phyloP scores from a whole-genome alignment of 768 basidiomycete genomes.

The Terana coerulea region DNA sequence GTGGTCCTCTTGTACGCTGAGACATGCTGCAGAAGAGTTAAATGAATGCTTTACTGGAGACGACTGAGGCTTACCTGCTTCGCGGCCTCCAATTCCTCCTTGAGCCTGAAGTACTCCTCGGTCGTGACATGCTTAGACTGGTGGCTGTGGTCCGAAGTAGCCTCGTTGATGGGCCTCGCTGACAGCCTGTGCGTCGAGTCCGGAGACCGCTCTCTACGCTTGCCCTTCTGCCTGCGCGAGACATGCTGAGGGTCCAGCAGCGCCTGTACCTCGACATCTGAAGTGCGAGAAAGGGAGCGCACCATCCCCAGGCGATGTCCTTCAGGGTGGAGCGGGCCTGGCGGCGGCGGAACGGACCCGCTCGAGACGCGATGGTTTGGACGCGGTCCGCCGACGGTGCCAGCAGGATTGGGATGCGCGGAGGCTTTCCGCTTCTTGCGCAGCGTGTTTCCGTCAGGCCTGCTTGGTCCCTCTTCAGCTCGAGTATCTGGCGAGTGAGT shows the following conservation, averaged over 20 bases:
- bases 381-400: too few species aligned
- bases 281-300: background rate
- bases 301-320: too few species aligned
- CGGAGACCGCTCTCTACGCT: conserved; percentile 33
- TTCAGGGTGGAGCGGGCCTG: too few species aligned
- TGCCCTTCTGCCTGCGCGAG: conserved; percentile 8
- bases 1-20: conserved; percentile 22
- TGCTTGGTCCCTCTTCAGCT: too few species aligned
- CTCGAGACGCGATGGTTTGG: too few species aligned
- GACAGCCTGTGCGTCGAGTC: conserved; percentile 23
- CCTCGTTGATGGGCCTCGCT: conserved; percentile 24
- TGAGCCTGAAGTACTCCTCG: conserved; percentile 20
- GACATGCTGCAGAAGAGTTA: conserved; percentile 15
- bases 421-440: too few species aligned
- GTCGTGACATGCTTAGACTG: background rate
- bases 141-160: conserved; percentile 18
- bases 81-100: conserved; percentile 22
- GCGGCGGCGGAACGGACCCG: too few species aligned
- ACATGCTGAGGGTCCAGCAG: conserved; percentile 17
- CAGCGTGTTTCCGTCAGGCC: too few species aligned
- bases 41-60: too few species aligned
- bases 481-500: too few species aligned
- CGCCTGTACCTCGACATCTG: conserved; percentile 1
- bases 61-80: conserved; percentile 24
- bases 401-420: too few species aligned